phyloP scores from a whole-genome alignment of 768 basidiomycete species.

The Calvatia gigantea region DNA sequence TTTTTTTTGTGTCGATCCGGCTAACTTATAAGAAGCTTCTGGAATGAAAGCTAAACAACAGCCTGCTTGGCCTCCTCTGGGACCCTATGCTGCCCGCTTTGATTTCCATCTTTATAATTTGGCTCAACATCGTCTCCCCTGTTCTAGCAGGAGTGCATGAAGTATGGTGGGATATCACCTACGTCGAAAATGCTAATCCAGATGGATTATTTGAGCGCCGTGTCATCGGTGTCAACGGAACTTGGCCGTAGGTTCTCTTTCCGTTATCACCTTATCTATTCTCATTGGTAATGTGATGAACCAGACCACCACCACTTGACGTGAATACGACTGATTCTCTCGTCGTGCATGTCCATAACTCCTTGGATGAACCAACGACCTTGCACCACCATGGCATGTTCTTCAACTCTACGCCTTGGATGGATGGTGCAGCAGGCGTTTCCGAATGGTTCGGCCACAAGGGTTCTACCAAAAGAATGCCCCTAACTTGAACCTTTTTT shows the following conservation, averaged over 20 bases:
- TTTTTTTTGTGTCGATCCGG: neutral
- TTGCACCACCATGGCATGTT: constrained; percentile 96
- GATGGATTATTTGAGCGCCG: constrained; percentile 76
- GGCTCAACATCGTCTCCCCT: constrained; percentile 31
- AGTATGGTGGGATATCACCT: constrained; percentile 90
- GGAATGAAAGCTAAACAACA: neutral
- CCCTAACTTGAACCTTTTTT: neutral
- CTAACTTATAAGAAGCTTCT: neutral
- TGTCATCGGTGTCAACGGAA: constrained; percentile 85
- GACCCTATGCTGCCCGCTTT: constrained; percentile 4
- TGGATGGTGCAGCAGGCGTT: constrained; percentile 82
- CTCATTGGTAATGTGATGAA: neutral
- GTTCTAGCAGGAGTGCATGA: constrained; percentile 68
- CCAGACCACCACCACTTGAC: constrained; percentile 78
- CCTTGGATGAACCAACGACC: constrained; percentile 59
- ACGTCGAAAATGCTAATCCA: constrained; percentile 74
- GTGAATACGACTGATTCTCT: constrained; percentile 71
- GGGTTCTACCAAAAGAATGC: neutral
- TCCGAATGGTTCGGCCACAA: constrained; percentile 68
- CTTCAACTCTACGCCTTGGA: constrained; percentile 84
- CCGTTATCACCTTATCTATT: neutral
- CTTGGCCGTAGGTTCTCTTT: constrained; percentile 77
- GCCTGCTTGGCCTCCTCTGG: neutral
- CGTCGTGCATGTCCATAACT: constrained; percentile 74
- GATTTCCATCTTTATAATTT: constrained; percentile 21